These are phyloP conservation scores for Phytopythium helicoides DNA, from an alignment of 352 stramenopile species.

Conservation along the genomic window DNA sequence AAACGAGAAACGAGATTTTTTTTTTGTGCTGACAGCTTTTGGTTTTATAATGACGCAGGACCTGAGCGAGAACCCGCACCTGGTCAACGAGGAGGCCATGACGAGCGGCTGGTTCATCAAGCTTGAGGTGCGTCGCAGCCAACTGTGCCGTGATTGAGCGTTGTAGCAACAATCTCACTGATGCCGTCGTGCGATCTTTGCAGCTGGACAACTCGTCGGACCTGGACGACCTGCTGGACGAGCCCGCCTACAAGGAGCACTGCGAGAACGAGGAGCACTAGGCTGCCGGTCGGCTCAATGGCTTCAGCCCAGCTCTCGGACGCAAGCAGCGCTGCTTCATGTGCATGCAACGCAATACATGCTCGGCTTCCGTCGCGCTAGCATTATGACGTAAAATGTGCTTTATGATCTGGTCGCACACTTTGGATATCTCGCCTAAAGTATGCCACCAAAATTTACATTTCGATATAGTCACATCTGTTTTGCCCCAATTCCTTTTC, in stretches of 20 bases:
- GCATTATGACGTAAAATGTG: too few relatives aligned
- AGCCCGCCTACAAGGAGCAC: constrained; percentile 83
- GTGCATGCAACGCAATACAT: too few relatives aligned
- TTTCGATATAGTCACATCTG: neutral
- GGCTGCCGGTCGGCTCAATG: constrained; percentile 5
- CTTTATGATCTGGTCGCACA: too few relatives aligned
- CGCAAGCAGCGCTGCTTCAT: constrained; percentile 1
- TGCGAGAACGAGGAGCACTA: constrained; percentile 84
- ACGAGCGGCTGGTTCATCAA: constrained; percentile 89
- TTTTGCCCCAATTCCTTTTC: neutral
- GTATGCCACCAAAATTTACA: too few relatives aligned
- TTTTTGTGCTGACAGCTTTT: constrained; percentile 10
- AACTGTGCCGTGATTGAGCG: too few relatives aligned
- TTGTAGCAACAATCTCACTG: too few relatives aligned
- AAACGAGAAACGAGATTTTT: too few relatives aligned
- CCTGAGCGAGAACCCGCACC: constrained; percentile 73
- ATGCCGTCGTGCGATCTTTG: too few relatives aligned
- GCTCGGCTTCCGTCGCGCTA: constrained; percentile 3
- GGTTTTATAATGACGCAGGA: constrained; percentile 28
- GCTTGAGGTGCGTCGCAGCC: constrained; percentile 66
- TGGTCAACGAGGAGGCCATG: constrained; percentile 88
- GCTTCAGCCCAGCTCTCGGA: too few relatives aligned
- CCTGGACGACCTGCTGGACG: constrained; percentile 77
- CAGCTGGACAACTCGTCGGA: constrained; percentile 70
- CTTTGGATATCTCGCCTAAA: too few relatives aligned